These are phyloP conservation scores for Leptodontidium sp. DNA, from an alignment of 2,329 filamentous ascomycete species.

Conservation along the genomic window DNA sequence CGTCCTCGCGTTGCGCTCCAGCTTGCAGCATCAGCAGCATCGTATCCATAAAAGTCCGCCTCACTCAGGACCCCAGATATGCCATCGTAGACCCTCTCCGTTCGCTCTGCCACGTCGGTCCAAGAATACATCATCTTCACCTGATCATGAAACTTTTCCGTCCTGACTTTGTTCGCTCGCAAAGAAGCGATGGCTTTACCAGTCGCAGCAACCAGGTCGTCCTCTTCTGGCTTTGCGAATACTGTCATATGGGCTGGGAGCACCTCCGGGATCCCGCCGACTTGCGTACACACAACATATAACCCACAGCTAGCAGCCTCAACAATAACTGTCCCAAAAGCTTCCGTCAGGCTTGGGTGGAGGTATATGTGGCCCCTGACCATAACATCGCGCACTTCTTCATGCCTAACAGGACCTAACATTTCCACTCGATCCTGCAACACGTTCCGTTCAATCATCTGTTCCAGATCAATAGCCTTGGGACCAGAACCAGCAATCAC, in stretches of 20 bases:
- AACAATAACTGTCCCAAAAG: conserved; percentile 97
- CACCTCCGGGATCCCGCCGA: conserved; percentile 96
- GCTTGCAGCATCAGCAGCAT: conserved; percentile 65
- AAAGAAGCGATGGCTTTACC: conserved; percentile 88
- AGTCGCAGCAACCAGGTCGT: conserved; percentile 90
- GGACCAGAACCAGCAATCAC: conserved; percentile 96
- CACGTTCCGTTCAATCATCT: conserved; percentile 96
- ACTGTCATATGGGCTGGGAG: conserved; percentile 96
- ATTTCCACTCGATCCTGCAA: conserved; percentile 93
- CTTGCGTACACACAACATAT: conserved; percentile 95
- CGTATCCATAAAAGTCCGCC: conserved; percentile 87
- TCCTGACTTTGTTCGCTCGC: conserved; percentile 85
- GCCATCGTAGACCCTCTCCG: conserved; percentile 93
- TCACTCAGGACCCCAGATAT: conserved; percentile 88
- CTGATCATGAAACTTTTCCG: conserved; percentile 94
- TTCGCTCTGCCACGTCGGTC: conserved; percentile 93
- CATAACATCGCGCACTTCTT: conserved; percentile 98
- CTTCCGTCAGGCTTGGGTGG: conserved; percentile 93
- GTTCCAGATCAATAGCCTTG: conserved; percentile 96
- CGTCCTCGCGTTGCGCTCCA: conserved; percentile 77
- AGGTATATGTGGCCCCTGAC: conserved; percentile 95
- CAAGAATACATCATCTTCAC: conserved; percentile 99
- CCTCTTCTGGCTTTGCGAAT: conserved; percentile 95
- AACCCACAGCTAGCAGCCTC: conserved; percentile 95
- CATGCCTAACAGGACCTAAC: conserved; percentile 90